Conservation (phyloP, 441 rosid species). For the Jatropha multifida region DNA sequence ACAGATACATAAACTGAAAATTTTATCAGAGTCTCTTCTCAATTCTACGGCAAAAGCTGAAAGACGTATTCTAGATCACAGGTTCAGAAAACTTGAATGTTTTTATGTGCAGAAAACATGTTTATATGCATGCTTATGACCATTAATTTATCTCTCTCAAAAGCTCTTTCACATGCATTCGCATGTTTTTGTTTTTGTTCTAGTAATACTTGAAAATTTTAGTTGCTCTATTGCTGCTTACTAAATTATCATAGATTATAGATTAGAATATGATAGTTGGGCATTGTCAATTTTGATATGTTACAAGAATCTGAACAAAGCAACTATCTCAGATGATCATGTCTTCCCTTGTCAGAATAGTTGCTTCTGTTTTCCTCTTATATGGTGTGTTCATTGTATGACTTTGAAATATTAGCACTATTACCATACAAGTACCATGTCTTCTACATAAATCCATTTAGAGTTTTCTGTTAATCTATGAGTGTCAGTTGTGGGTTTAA, state of each 20-base stretch:
- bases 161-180: not conserved
- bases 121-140: not conserved
- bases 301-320: too few relatives aligned
- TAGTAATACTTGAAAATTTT: not conserved
- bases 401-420: too few relatives aligned
- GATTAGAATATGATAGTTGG: not conserved
- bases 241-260: not conserved
- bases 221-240: not conserved
- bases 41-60: slow-evolving; percentile 75
- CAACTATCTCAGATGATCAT: too few relatives aligned
- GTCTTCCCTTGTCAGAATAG: too few relatives aligned
- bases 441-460: too few relatives aligned
- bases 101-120: not conserved
- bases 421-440: too few relatives aligned
- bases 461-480: too few relatives aligned
- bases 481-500: too few relatives aligned
- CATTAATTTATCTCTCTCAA: not conserved
- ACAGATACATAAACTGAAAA: slow-evolving; percentile 82
- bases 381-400: too few relatives aligned
- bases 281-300: too few relatives aligned
- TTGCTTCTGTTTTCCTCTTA: too few relatives aligned
- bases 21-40: slow-evolving; percentile 76
- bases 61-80: slow-evolving; percentile 73
- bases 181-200: not conserved
- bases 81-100: slow-evolving; percentile 40